A percentile compares a stretch with the other conserved stretches of the same genome.
These are phyloP conservation scores for Curvularia lunata DNA, from an alignment of 2,329 filamentous ascomycete species.

Conservation along the genomic window DNA sequence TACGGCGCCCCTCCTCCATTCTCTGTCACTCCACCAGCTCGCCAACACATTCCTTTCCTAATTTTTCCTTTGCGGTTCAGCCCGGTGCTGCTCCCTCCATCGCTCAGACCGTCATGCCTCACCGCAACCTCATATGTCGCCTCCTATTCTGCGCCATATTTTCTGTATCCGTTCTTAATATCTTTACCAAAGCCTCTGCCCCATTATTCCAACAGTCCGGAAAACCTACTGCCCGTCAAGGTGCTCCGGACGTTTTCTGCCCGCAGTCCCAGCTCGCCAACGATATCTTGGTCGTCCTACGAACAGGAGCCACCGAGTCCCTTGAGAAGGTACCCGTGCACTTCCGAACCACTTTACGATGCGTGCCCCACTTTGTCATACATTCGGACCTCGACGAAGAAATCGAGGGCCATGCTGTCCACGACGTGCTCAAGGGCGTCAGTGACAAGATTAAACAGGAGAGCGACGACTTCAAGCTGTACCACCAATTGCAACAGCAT, in stretches of 20 bases:
- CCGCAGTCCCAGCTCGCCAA: conserved; percentile 49
- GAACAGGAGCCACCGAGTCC: conserved; percentile 66
- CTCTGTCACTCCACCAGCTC: conserved; percentile 14
- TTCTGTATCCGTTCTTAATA: conserved; percentile 44
- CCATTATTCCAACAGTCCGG: conserved; percentile 39
- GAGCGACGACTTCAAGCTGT: conserved; percentile 60
- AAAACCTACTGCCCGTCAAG: conserved; percentile 26
- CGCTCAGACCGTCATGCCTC: conserved; percentile 33
- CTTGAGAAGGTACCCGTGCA: conserved; percentile 64
- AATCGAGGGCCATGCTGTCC: conserved; percentile 58
- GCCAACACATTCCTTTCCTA: conserved; percentile 11
- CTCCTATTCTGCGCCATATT: conserved; percentile 44
- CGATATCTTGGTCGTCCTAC: conserved; percentile 64
- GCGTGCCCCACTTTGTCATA: conserved; percentile 62
- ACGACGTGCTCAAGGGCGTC: conserved; percentile 56
- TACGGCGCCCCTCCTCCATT: conserved; percentile 17
- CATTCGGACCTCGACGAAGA: conserved; percentile 66
- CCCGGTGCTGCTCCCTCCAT: conserved; percentile 27
- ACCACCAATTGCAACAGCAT: conserved; percentile 55
- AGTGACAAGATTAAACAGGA: conserved; percentile 45
- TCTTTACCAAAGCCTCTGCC: conserved; percentile 40
- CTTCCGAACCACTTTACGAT: conserved; percentile 62
- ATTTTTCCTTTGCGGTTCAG: conserved; percentile 13
- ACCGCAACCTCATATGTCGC: conserved; percentile 42
- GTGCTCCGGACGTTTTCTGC: conserved; percentile 35